These are phyloP conservation scores for Dactylonectria estremocensis DNA, from an alignment of 2,329 filamentous ascomycete species.

Conservation along the genomic window DNA sequence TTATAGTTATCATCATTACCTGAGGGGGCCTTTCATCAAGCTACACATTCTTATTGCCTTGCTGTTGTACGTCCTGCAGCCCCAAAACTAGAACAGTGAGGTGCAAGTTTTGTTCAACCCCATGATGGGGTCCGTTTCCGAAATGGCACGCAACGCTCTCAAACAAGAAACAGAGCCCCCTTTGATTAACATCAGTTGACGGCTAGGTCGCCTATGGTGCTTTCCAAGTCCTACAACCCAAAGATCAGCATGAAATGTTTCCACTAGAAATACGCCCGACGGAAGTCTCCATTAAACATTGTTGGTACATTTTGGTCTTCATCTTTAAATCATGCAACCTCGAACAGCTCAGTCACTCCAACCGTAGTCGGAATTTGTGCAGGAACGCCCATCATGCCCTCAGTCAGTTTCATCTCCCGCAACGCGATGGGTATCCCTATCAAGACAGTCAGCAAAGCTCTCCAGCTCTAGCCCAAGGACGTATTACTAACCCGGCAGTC, in stretches of 20 bases:
- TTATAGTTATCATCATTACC: not conserved
- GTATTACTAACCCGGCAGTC: constrained; percentile 10
- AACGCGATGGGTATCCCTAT: constrained; percentile 8
- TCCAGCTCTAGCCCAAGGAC: not conserved
- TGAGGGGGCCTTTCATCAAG: not conserved
- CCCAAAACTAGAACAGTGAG: no score
- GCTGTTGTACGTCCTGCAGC: no score
- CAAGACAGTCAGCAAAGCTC: not conserved
- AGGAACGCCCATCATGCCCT: not conserved
- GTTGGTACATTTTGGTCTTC: not conserved
- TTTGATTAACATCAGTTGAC: no score
- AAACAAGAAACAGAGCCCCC: no score
- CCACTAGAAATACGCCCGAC: not conserved
- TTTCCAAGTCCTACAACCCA: not conserved
- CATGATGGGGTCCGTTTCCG: no score
- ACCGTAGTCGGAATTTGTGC: not conserved
- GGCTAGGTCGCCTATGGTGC: not conserved
- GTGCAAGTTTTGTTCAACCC: no score
- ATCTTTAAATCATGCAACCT: not conserved
- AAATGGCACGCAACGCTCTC: no score
- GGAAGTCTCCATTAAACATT: not conserved
- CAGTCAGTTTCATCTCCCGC: not conserved
- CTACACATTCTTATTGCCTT: not conserved
- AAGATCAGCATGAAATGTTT: not conserved
- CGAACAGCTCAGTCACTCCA: not conserved